Evolutionary conservation across 345 rosid species (phyloP), one percentile per base, ranked within the genome.

Genomic region (Hypericum perforatum): DNA sequence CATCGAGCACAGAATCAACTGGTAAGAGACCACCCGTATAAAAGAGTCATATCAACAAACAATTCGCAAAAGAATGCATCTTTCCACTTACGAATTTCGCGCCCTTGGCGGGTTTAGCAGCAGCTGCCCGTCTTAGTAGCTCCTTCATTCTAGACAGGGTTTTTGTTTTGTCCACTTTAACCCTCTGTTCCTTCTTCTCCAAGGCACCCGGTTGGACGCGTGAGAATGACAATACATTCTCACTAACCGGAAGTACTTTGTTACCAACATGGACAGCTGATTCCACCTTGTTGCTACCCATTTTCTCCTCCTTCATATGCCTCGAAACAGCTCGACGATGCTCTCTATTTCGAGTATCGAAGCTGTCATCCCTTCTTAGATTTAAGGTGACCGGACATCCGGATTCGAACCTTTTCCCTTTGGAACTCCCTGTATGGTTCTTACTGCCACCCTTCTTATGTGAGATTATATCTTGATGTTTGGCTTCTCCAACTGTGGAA

Each of bases 81-180:
- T 85, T 91, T 57, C 84, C 62, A 40, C 75, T 65, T 11, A 87
- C 61, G 62, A 75, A 79, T 40, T 84, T 84, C 38, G 54, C 77
- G 29, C 74, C 86, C 66, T 78, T 91, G 7, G 79, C 77, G 3
- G 88, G 67, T 81, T 81, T 82, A 7, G 90, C 65, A 48, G 86
- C 74, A 0, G 86, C 84, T 41, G 88, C 92, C 95, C 98, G 79
- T 71, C 75, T 78, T 45, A 85, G 39, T 13, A 87, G 76, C 66
- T 82, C 89, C 68, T 85, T 87, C 88, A 87, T 82, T 53, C 76
- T 82, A 11, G 80, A 82, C 48, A 91, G 60, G 68, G 79, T 60
- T 67, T 66, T 84, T 16, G 69, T 70, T 54, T 74, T 78, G 49
- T 45, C 22, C 29, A 6, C 22, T 16, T 79, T 79, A 16, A 65